phyloP scores from a whole-genome alignment of 2,329 filamentous ascomycete genomes.

The Penicillium sp. region DNA sequence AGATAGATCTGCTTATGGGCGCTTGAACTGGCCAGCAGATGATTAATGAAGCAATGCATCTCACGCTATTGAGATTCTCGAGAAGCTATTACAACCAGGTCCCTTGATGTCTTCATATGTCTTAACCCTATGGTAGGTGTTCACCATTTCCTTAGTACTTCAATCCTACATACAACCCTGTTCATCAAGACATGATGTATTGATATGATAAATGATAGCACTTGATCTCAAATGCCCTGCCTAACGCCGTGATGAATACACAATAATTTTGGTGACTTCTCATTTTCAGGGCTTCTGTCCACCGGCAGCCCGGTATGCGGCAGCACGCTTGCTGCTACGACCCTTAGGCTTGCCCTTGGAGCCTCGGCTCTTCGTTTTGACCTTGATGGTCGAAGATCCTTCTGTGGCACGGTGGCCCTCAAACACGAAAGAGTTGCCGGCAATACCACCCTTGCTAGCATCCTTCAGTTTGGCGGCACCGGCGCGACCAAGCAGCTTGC shows the following conservation, averaged over 20 bases:
- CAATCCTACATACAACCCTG: neutral
- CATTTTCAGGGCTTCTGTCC: conserved; percentile 26
- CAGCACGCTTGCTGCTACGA: conserved; percentile 43
- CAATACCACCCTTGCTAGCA: conserved; percentile 26
- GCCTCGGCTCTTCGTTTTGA: conserved; percentile 41
- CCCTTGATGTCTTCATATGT: too few species aligned
- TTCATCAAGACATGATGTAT: conserved; percentile 1
- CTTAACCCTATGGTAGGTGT: neutral
- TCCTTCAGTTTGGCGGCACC: conserved; percentile 38
- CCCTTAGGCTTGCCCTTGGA: conserved; percentile 42
- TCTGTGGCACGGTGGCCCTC: conserved; percentile 46
- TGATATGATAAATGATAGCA: conserved; percentile 11
- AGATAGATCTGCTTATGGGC: neutral
- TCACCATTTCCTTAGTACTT: neutral
- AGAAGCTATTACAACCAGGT: too few species aligned
- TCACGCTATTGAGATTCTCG: neutral
- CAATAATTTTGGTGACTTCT: conserved; percentile 5
- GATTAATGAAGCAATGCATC: neutral
- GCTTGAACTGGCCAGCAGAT: neutral
- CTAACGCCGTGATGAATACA: conserved; percentile 23
- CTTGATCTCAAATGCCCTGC: conserved; percentile 17
- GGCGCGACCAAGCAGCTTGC: conserved; percentile 38
- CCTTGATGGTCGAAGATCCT: conserved; percentile 30
- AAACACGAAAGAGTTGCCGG: conserved; percentile 41
- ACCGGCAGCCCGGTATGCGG: conserved; percentile 42